Conservation (phyloP, 805 yeast genomes). For the Candida stauntonica region DNA sequence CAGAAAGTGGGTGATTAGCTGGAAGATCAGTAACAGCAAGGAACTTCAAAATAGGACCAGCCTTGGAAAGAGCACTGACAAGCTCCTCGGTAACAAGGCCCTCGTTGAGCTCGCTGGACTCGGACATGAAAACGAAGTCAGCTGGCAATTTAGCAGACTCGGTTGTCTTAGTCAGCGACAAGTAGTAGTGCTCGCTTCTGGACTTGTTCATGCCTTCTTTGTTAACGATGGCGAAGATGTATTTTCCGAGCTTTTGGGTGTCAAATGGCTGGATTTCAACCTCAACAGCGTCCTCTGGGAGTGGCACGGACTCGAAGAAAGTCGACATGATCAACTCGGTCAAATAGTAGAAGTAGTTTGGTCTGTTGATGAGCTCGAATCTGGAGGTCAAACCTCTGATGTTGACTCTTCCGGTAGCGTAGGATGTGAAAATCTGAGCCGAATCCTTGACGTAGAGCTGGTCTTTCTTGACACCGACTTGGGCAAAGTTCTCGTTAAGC, state of each 20-base stretch:
- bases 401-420: conserved; percentile 86
- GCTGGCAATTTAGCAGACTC: conserved; percentile 68
- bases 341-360: conserved; percentile 64
- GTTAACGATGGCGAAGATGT: conserved; percentile 79
- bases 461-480: conserved; percentile 57
- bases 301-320: conserved; percentile 50
- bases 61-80: conserved; percentile 38
- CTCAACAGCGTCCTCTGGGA: conserved; percentile 56
- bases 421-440: conserved; percentile 52
- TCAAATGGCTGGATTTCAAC: conserved; percentile 54
- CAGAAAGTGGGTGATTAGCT: conserved; percentile 58
- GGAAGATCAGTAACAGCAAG: conserved; percentile 85
- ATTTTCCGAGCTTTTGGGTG: conserved; percentile 39
- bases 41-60: conserved; percentile 50
- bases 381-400: conserved; percentile 58
- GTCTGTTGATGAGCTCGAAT: conserved; percentile 71
- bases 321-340: conserved; percentile 59
- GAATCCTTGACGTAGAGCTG: conserved; percentile 56
- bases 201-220: conserved; percentile 74
- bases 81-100: conserved; percentile 49
- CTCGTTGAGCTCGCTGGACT: conserved; percentile 76
- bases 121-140: conserved; percentile 85
- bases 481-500: conserved; percentile 66
- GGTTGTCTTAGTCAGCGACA: conserved; percentile 78
- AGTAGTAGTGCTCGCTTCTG: conserved; percentile 73